These are phyloP conservation scores for Malus orientalis DNA, from an alignment of 306 rosid genomes.

Conservation along the genomic window DNA sequence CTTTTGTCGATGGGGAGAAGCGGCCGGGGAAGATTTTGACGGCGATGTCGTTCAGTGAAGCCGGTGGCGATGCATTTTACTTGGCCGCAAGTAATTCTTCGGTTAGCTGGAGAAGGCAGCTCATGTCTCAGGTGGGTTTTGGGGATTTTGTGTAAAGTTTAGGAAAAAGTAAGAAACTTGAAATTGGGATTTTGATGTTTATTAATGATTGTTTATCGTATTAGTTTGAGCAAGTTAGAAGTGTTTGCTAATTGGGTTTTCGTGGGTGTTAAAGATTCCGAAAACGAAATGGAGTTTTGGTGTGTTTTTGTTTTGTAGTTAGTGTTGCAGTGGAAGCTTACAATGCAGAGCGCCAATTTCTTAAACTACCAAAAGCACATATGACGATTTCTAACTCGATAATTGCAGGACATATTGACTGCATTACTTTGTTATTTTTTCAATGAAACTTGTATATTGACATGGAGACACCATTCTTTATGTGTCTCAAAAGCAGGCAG, in stretches of 20 bases:
- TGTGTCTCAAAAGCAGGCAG: neutral
- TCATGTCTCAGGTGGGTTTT: conserved; percentile 52
- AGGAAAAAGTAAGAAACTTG: neutral
- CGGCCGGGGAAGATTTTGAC: conserved; percentile 93
- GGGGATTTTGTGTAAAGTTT: neutral
- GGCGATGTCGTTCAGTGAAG: conserved; percentile 70
- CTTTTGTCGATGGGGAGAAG: conserved; percentile 65
- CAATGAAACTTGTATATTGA: neutral
- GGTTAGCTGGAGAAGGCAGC: conserved; percentile 48
- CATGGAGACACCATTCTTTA: no score
- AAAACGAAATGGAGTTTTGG: neutral
- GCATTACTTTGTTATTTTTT: neutral
- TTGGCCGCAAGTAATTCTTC: conserved; percentile 29
- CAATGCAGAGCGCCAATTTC: neutral
- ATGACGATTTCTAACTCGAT: neutral
- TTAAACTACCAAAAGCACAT: neutral
- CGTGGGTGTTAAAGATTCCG: neutral
- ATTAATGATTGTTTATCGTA: neutral
- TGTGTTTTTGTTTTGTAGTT: neutral
- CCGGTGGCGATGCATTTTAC: conserved; percentile 17
- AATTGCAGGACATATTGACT: neutral
- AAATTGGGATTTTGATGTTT: neutral
- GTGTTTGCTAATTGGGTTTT: neutral
- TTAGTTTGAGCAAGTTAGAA: neutral
- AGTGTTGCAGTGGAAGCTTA: neutral